Evolutionary conservation across 371 early-diverging fungal species (phyloP), one percentile per base, ranked within the genome.

Genomic region (Haplosporangium sp.): DNA sequence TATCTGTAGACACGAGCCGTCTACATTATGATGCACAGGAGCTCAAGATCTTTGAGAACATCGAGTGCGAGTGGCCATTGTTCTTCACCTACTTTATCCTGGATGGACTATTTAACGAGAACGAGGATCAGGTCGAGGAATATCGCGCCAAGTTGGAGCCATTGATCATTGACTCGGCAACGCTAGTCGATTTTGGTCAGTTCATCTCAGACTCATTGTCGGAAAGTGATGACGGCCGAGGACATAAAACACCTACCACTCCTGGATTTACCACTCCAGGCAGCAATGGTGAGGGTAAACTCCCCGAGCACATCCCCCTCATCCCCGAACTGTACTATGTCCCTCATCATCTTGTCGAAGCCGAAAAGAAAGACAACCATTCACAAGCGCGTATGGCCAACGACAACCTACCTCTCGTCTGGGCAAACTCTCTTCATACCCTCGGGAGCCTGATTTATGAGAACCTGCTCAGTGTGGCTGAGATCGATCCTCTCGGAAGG

Each of bases 61-160:
- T 96, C 55, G 96, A 96, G 80, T 94, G 91, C 40, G 96, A 96
- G 79, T 96, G 96, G 96, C 96, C 96, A 7, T 77, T 96, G 12
- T 96, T 96, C 76, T 96, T 93, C 69, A 95, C 96, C 2, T 96
- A 95, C 69, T 83, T 95, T 83, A 88, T 96, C 38, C 82, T 96
- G 41, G 95, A 95, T 64, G 96, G 94, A 13, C 71, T 91, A 13
- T 95, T 95, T 72, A 86, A 86, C 5, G 93, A 86, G 1, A 89
- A 95, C 62, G 69, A 79, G 41, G 84, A 85, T 2, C 91, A 91
- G 71, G 94, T 88, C 6, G 88, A 91, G 57, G 89, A 92, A 55
- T 96, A 95, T 64, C 86, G 87, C 5, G 81, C 85, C 9, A 86
- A 87, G 40, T 81, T 95, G 14, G 87, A 90, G 50, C 90, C 91